phyloP scores from a whole-genome alignment of 2,329 filamentous ascomycete genomes.

The Coleophoma cylindrospora region DNA sequence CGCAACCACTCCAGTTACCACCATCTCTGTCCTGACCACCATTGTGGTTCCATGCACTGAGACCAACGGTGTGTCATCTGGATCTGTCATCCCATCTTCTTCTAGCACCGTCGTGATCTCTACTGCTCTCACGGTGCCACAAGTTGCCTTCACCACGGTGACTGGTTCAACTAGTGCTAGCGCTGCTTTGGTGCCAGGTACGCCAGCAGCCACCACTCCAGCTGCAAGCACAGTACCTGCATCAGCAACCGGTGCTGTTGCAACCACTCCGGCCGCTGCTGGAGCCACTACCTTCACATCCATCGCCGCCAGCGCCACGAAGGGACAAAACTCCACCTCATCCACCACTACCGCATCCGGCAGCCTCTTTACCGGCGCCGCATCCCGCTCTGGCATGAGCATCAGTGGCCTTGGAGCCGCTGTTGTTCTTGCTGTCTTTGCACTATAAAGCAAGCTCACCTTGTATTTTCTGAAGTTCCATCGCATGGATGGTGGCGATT shows the following conservation, averaged over 20 bases:
- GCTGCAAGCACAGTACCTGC: slow-evolving; percentile 13
- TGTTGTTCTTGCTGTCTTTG: slow-evolving; percentile 18
- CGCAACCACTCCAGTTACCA: slow-evolving; percentile 39
- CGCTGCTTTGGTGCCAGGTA: background rate
- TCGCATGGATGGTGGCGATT: slow-evolving; percentile 10
- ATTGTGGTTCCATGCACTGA: slow-evolving; percentile 46
- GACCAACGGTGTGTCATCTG: slow-evolving; percentile 29
- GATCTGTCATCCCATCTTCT: slow-evolving; percentile 42
- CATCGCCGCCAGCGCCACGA: slow-evolving; percentile 16
- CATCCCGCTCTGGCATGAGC: slow-evolving; percentile 15
- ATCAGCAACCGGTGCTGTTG: slow-evolving; percentile 5
- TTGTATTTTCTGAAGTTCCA: background rate
- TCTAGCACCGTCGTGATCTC: slow-evolving; percentile 41
- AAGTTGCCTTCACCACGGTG: slow-evolving; percentile 39
- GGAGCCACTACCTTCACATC: slow-evolving; percentile 17
- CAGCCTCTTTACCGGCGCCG: slow-evolving; percentile 29
- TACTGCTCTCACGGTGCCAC: slow-evolving; percentile 45
- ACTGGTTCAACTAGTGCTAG: background rate
- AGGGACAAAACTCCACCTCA: slow-evolving; percentile 18
- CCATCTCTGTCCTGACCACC: slow-evolving; percentile 43
- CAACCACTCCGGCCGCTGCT: slow-evolving; percentile 35
- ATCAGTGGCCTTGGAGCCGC: slow-evolving; percentile 19
- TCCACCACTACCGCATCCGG: slow-evolving; percentile 25
- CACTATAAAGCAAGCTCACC: background rate
- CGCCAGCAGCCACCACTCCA: slow-evolving; percentile 4